Conservation (phyloP, 2,329 filamentous ascomycete genomes). For the Fusarium vanettenii region DNA sequence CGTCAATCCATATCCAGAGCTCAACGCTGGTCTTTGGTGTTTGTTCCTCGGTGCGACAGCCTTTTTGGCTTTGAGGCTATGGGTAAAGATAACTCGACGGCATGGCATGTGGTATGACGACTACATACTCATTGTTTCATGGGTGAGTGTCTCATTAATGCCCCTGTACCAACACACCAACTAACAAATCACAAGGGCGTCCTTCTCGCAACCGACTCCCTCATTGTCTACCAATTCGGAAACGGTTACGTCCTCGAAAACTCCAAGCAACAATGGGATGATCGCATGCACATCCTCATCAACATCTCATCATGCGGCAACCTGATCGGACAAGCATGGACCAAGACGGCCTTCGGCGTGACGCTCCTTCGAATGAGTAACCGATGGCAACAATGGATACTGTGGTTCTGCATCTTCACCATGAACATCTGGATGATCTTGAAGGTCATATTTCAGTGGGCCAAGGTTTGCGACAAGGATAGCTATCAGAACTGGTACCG, state of each 20-base stretch:
- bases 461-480: constrained; percentile 55
- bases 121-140: constrained; percentile 50
- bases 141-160: constrained; percentile 43
- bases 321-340: constrained; percentile 50
- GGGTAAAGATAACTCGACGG: constrained; percentile 49
- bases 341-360: constrained; percentile 53
- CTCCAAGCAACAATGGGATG: constrained; percentile 57
- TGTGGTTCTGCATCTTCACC: constrained; percentile 61
- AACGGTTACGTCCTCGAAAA: constrained; percentile 58
- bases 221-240: constrained; percentile 60
- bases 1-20: constrained; percentile 44
- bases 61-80: constrained; percentile 48
- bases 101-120: constrained; percentile 55
- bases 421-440: constrained; percentile 62
- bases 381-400: constrained; percentile 53
- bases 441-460: constrained; percentile 63
- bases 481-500: constrained; percentile 61
- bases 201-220: constrained; percentile 56
- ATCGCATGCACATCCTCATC: constrained; percentile 65
- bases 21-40: constrained; percentile 50
- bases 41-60: constrained; percentile 47
- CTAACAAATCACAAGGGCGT: constrained; percentile 48
- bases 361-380: constrained; percentile 57
- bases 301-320: constrained; percentile 54
- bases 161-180: not conserved